Base-by-base conservation (phyloP, 768 basidiomycete genomes). In the Xerocomellus amylosporus region DNA sequence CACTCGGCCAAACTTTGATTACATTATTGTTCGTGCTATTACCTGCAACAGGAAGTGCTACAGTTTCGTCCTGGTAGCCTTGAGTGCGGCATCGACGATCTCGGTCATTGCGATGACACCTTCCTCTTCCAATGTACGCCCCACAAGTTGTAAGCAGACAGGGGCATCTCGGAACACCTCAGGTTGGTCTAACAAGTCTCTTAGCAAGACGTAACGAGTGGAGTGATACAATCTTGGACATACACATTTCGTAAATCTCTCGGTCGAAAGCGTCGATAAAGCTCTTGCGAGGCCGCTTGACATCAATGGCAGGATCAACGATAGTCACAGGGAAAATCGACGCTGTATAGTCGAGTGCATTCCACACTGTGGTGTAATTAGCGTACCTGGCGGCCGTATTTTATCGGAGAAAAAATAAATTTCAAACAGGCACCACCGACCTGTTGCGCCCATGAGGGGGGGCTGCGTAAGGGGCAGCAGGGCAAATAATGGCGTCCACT, bases 61-160 rank as follows among this genome's bases (percentile, higher is more conserved):
- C 41, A 22, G 15, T 8, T 26, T 5, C 12, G 3, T 34, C 14
- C 40, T 57, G 33, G 38, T 30, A 15, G 33, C 60, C 57, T 76
- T 79, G 54, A 85, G 66, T 9, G 83, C 84, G 0, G 65, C 65
- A 43, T 82, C 84, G 12, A 87, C 80, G 22, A 90, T 77, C 61
- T 88, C 84, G 7, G 80, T 77, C 80, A 90, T 83, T 0, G 74
- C 79, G 48, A 90, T 78, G 2, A 88, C 79, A 0, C 83, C 88
- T 61, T 91, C 89, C 61, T 91, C 90, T 61, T 90, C 89, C 53
- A 83, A 72, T 6, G 84, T 86, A 41, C 84, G 76, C 3, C 85
- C 87, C 9, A 89, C 75, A 8, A 90, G 64, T 66, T 91, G 89
- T 30, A 91, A 65, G 7, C 75, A 71, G 17, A 90, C 73, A 0